Base-by-base conservation (phyloP, 306 rosid species). In the Cucumis hystrix region DNA sequence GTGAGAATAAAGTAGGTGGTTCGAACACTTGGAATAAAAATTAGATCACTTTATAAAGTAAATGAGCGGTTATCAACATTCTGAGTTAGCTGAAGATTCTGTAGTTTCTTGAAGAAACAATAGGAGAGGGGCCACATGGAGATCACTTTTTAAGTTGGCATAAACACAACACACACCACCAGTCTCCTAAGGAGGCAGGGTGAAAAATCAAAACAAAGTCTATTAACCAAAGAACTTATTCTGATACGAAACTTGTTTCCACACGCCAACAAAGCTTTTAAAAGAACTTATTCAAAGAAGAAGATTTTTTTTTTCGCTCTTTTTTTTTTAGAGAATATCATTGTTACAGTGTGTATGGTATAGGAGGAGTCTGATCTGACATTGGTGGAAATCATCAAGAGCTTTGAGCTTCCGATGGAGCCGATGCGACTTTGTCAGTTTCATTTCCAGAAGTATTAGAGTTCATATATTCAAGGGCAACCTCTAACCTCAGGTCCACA, bases 401-500 rank as follows among this genome's bases (percentile, higher is more conserved):
- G 70, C 84, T 88, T 79, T 47, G 83, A 35, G 78, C 21, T 54
- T 23, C 83, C 18, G 87, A 30, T 55, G 84, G 83, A 58, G 89
- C 52, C 47, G 83, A 71, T 21, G 83, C 37, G 30, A 74, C 75
- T 15, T 60, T 56, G 28, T 86, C 89, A 40, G 71, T 71, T 80
- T 74, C 87, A 55, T 60, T 78, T 9, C 47, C 69, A 60, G 84
- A 72, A 82, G 83, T 28, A 72, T 58, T 77, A 6, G 87, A 64
- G 83, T 87, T 84, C 30, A 88, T 66, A 78, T 80, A 84, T 14
- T 89, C 86, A 58, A 86, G 89, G 52, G 98, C 97, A 63, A 88
- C 87, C 63, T 87, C 93, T 83, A 92, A 75, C 91, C 89, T 95
- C 75, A 84, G 63, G 25, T 89, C 97, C 76, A 92, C 92, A 82